Percentiles rank a stretch among this genome's conserved stretches.
Evolutionary conservation across 208 protist species (phyloP).

Genomic region (Herpetomonas samuelpessoai): DNA sequence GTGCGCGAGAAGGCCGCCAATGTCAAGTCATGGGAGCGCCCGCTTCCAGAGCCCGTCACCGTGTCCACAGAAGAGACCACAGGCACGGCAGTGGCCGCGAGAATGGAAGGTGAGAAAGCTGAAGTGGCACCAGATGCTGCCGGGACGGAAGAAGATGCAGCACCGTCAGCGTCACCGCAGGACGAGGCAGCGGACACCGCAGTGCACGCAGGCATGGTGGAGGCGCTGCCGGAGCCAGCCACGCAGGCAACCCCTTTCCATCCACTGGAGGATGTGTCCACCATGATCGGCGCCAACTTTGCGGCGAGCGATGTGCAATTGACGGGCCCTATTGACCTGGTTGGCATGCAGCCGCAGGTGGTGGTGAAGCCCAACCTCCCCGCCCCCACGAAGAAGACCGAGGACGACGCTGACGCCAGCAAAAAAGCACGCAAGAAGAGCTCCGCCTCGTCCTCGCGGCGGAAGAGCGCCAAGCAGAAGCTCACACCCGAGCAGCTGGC

Average conservation of each 20-base stretch:
- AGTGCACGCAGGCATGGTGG: background rate
- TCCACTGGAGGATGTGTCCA: conserved; percentile 12
- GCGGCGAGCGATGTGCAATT: conserved; percentile 47
- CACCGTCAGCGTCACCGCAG: no score
- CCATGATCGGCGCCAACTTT: conserved; percentile 32
- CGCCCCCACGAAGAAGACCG: conserved; percentile 20
- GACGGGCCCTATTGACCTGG: conserved; percentile 38
- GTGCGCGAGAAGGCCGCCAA: conserved; percentile 15
- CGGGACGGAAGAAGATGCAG: no score
- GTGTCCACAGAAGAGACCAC: background rate
- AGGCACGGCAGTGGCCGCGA: no score
- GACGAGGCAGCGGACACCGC: background rate
- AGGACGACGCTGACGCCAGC: conserved; percentile 16
- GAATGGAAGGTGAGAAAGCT: no score
- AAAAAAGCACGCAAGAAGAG: conserved; percentile 11
- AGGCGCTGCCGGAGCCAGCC: background rate
- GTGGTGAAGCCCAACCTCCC: conserved; percentile 68
- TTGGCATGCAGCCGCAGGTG: conserved; percentile 59
- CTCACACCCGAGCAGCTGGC: conserved; percentile 58
- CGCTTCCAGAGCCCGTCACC: background rate
- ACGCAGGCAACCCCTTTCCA: conserved; percentile 26
- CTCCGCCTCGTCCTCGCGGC: conserved; percentile 8
- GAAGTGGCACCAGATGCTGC: no score
- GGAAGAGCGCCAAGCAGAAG: conserved; percentile 47
- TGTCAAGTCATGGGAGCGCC: conserved; percentile 9